phyloP scores from a whole-genome alignment of 306 rosid species.

The Cyamopsis tetragonoloba region DNA sequence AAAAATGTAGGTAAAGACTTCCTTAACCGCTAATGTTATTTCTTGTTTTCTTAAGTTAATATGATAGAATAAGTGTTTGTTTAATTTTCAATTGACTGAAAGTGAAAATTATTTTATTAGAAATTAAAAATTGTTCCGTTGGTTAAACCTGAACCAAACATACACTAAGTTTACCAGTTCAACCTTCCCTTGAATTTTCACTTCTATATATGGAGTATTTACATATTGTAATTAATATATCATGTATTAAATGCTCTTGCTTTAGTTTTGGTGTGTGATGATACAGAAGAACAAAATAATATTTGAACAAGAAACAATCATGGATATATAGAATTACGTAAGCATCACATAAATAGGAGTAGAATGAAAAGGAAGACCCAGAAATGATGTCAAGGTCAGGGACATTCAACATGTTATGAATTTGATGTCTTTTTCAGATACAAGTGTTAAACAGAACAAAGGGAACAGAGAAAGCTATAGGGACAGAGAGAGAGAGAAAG shows the following conservation, averaged over 20 bases:
- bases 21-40: no score
- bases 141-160: no score
- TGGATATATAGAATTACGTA: conserved; percentile 13
- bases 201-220: neutral
- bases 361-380: conserved; percentile 28
- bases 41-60: no score
- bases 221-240: neutral
- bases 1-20: no score
- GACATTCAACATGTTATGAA: conserved; percentile 42
- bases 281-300: conserved; percentile 8
- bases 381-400: conserved; percentile 38
- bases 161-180: neutral
- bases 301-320: conserved; percentile 22
- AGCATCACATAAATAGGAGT: conserved; percentile 25
- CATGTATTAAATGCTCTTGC: neutral
- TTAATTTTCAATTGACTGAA: no score
- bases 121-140: no score
- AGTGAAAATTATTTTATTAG: no score
- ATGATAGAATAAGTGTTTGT: no score
- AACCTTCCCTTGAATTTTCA: neutral
- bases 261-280: conserved; percentile 8
- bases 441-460: conserved; percentile 25
- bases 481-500: conserved; percentile 14
- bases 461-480: conserved; percentile 25
- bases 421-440: conserved; percentile 33